Base-by-base conservation (phyloP, 1,284 basidiomycete genomes). In the Phlebopus sp. region DNA sequence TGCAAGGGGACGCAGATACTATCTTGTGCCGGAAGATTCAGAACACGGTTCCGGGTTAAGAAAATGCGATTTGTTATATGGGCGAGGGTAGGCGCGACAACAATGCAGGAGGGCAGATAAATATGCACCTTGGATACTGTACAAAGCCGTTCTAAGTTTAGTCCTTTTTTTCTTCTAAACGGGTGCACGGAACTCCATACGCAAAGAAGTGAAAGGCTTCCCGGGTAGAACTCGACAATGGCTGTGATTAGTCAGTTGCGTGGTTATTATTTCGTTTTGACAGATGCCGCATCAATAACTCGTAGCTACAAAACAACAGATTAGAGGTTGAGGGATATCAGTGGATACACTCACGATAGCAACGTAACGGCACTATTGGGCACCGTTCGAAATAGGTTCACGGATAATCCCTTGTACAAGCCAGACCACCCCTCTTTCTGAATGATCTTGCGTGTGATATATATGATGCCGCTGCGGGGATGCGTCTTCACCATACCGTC, bases 341-440 rank as follows among this genome's bases (percentile, higher is more conserved):
- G 42, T 35, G 27, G n/a, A 17, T 15, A 18, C 0, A 86, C 92
- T 70, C 73, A 96, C 90, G 93, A 92, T 64, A 97, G 72, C 80
- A 97, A 88, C 27, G 94, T 97, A 54, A 97, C 88, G 2, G 92
- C 93, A 59, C 88, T 92, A 64, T 92, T 93, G 14, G 94, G 94
- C 50, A 97, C 93, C 1, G 94, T 97, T 52, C 95, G 77, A 37
- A 96, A 71, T 25, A 97, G 77, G 70, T 97, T 97, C 56, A 97
- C 83, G 31, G 89, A 91, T 49, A 97, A 69, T 5, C 95, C 95
- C 55, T 87, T 86, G 70, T 97, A 97, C 46, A 97, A 77, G 21
- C 88, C 90, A 37, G 76, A 76, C 84, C 90, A 90, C 10, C 93
- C 92, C 63, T 95, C 91, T 57, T 88, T 84, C 37, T 68, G 64